A percentile compares a stretch with the other conserved stretches of the same genome.
These are phyloP conservation scores for Podospora bellae-mahoneyi DNA, from an alignment of 495 filamentous ascomycete species.

Conservation along the genomic window DNA sequence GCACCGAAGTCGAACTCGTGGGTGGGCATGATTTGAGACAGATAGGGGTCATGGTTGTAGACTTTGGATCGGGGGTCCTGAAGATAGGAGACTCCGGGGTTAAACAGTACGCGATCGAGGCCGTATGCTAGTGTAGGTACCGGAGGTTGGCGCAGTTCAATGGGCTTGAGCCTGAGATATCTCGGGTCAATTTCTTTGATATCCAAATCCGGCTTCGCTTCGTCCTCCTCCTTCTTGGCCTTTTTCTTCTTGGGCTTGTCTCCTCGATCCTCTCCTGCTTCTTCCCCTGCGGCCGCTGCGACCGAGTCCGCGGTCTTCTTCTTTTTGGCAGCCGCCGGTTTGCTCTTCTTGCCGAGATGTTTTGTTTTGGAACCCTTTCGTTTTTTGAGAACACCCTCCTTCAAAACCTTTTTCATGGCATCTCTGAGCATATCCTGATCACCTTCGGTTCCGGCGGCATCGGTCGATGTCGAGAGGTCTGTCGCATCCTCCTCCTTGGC, in stretches of 20 bases:
- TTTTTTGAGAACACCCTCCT: not conserved
- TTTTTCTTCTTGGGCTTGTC: not conserved
- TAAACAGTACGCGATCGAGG: conserved; percentile 89
- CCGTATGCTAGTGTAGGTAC: conserved; percentile 75
- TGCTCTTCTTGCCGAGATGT: not conserved
- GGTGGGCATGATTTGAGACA: conserved; percentile 86
- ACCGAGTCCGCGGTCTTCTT: not conserved
- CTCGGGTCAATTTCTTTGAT: conserved; percentile 24
- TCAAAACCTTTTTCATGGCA: not conserved
- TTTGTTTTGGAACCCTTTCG: not conserved
- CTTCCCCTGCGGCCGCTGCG: too few species aligned
- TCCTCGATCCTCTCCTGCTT: conserved; percentile 1
- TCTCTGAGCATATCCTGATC: not conserved
- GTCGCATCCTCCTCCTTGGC: not conserved
- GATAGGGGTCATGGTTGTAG: conserved; percentile 94
- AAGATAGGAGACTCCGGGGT: conserved; percentile 87
- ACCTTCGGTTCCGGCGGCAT: not conserved
- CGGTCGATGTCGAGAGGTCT: not conserved
- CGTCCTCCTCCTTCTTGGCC: not conserved
- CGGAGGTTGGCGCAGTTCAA: conserved; percentile 53
- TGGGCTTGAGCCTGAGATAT: conserved; percentile 31
- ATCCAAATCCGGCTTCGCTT: conserved; percentile 15
- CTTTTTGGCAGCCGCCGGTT: not conserved
- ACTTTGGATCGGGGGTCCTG: conserved; percentile 85
- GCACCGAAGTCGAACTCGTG: conserved; percentile 87